Evolutionary conservation across 129 eudicot genomes (phyloP), one percentile per base, ranked within the genome.

Genomic region (Escallonia rubra): DNA sequence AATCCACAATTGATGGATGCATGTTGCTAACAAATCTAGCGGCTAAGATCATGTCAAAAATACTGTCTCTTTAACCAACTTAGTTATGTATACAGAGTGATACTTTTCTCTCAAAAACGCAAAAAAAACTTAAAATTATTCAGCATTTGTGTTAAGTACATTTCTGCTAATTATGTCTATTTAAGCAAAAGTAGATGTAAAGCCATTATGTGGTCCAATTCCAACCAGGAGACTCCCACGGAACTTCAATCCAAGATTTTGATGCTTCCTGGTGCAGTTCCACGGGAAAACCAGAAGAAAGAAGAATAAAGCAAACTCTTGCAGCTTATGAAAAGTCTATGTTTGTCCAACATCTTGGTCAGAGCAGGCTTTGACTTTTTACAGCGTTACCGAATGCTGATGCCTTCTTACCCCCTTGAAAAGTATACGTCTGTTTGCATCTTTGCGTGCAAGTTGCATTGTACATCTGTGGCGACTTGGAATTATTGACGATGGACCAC

Each of bases 311-410:
- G 1, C 34, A 23, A 23, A 23, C 34, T 23, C 34, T 23, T 1
- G 34, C 34, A 23, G 34, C 34, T 23, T 23, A 23, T 1, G 57
- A 52, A 11, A 52, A 52, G 57, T 52, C 57, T 52, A 11, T 52
- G 57, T 52, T 52, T 52, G 57, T 52, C 57, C 34, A 23, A 23
- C 34, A 23, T 23, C 34, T 23, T 23, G 34, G 34, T 23, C 34
- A 23, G 34, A 23, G 34, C 41, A 80, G 13, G 66, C 81, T 1
- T 87, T 90, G 49, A 86, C 45, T 23, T 67, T 70, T 8, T 80
- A 87, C 55, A 56, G 65, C n/a, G 86, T 95, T 16, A 86, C 60
- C 47, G 86, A 70, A 60, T 90, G 84, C 64, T 38, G 45, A 48
- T 65, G 43, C 44, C 34, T 23, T 43, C 61, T 14, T 34, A 70